Conservation (phyloP, 371 early-diverging fungal species). For the Basidiobolus heterosporus region DNA sequence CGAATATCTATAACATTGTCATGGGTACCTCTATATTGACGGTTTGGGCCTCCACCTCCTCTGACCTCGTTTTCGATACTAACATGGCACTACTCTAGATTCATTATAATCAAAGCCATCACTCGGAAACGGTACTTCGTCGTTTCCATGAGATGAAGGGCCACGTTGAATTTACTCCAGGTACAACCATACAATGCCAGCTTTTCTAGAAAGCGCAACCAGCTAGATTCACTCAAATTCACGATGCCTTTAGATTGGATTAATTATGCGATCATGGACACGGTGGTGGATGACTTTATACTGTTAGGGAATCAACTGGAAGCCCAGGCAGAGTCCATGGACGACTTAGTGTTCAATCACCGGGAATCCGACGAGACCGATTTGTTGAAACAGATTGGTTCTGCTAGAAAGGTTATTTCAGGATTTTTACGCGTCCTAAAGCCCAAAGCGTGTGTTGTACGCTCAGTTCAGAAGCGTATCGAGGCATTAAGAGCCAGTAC, state of each 20-base stretch:
- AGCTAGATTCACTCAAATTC: no score
- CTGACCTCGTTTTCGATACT: no score
- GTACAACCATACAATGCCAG: no score
- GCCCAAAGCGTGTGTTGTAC: constrained; percentile 66
- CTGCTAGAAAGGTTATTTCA: constrained; percentile 65
- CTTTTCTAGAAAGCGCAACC: constrained; percentile 4
- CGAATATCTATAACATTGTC: constrained; percentile 72
- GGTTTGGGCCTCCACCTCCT: constrained; percentile 1
- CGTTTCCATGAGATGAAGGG: constrained; percentile 53
- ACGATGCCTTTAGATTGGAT: constrained; percentile 54
- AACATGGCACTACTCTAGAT: constrained; percentile 36
- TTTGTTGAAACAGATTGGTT: constrained; percentile 74
- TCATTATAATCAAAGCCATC: constrained; percentile 37
- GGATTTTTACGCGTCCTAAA: constrained; percentile 49
- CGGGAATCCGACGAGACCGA: constrained; percentile 74
- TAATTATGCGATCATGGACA: constrained; percentile 71
- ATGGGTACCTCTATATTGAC: constrained; percentile 40
- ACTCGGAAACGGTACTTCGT: constrained; percentile 46
- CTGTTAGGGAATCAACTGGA: constrained; percentile 57
- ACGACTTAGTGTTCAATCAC: constrained; percentile 76
- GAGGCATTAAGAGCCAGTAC: constrained; percentile 17
- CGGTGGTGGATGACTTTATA: constrained; percentile 69
- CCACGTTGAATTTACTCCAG: constrained; percentile 19
- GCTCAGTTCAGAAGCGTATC: constrained; percentile 57
- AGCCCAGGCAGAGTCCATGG: constrained; percentile 82